These are phyloP conservation scores for Leptographium wingfieldii DNA, from an alignment of 2,329 filamentous ascomycete species.

Conservation along the genomic window DNA sequence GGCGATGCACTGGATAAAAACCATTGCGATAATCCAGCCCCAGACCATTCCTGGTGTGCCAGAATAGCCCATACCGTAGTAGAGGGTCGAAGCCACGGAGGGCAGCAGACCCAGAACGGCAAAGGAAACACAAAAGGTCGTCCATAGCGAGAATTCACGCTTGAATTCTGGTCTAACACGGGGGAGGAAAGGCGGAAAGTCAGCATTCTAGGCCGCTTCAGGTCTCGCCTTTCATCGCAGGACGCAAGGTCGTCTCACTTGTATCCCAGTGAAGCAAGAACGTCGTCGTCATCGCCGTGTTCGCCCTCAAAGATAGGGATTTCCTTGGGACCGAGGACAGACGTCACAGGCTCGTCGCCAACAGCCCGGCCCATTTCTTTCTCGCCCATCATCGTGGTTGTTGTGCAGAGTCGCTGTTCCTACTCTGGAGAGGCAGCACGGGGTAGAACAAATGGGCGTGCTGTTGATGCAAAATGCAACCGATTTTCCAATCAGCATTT, in stretches of 20 bases:
- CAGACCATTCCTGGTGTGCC: conserved; percentile 55
- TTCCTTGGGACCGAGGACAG: conserved; percentile 8
- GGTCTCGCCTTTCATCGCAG: neutral
- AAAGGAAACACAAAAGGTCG: conserved; percentile 63
- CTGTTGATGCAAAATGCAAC: too few species aligned
- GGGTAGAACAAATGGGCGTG: too few species aligned
- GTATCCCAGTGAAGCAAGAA: conserved; percentile 47
- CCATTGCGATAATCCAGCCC: conserved; percentile 63
- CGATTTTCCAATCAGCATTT: too few species aligned
- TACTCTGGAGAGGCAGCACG: neutral
- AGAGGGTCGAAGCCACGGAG: conserved; percentile 58
- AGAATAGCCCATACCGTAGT: conserved; percentile 48
- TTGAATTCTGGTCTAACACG: conserved; percentile 29
- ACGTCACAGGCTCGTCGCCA: conserved; percentile 11
- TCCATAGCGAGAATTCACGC: conserved; percentile 61
- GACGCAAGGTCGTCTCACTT: conserved; percentile 12
- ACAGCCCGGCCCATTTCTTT: neutral
- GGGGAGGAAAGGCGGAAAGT: neutral
- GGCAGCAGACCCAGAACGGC: conserved; percentile 59
- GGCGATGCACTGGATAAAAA: conserved; percentile 60
- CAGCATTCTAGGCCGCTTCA: neutral
- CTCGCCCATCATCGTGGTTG: neutral
- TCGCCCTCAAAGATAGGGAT: conserved; percentile 7
- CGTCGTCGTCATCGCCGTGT: conserved; percentile 38
- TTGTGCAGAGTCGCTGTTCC: neutral